phyloP scores from a whole-genome alignment of 768 basidiomycete genomes.

The Boletus insuetus region DNA sequence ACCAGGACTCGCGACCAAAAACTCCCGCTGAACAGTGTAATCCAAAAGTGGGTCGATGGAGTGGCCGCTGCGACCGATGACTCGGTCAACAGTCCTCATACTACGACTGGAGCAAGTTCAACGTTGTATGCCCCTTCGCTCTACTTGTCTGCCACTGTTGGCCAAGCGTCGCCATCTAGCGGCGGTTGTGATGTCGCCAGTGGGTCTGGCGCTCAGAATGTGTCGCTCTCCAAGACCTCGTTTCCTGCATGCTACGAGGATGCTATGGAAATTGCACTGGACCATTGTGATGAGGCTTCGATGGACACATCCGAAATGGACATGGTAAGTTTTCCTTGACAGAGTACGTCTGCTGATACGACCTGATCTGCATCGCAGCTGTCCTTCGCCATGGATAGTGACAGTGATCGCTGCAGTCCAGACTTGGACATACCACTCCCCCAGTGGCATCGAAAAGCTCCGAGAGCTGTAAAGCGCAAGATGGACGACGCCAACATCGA shows the following conservation, averaged over 20 bases:
- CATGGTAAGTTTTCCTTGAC: background rate
- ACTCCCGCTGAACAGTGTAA: background rate
- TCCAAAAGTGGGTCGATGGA: constrained; percentile 1
- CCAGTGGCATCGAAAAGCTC: background rate
- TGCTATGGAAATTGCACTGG: background rate
- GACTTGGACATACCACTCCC: background rate
- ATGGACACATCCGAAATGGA: background rate
- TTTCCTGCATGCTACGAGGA: background rate
- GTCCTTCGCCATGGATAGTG: background rate
- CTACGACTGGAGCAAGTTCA: background rate
- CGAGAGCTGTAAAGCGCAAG: background rate
- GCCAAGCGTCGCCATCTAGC: background rate
- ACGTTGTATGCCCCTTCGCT: background rate
- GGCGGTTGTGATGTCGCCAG: background rate
- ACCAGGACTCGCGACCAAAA: background rate
- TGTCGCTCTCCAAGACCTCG: background rate
- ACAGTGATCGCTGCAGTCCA: too few relatives aligned
- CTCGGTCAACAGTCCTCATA: background rate
- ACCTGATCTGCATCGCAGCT: background rate
- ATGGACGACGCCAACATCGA: background rate
- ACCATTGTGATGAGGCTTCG: background rate
- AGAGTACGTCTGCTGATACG: background rate
- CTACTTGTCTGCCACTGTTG: background rate
- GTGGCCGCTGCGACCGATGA: background rate
- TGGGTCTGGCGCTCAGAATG: background rate